These are phyloP conservation scores for Persicaria tinctoria DNA, from an alignment of 148 eudicot genomes.

Conservation along the genomic window DNA sequence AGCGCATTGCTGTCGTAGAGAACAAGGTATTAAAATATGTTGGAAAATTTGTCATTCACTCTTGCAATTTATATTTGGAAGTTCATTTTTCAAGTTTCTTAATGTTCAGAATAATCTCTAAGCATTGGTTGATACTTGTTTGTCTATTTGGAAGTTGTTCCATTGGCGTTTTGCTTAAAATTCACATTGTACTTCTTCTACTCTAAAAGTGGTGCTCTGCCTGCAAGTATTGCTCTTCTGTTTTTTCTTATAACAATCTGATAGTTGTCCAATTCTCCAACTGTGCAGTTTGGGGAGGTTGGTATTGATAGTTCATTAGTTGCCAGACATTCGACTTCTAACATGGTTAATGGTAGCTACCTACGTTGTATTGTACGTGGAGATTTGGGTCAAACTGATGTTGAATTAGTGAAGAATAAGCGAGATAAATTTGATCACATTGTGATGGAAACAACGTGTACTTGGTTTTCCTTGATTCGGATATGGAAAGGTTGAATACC, in stretches of 20 bases:
- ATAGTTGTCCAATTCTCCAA: background rate
- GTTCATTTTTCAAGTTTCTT: too few relatives aligned
- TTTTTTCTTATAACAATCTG: too few relatives aligned
- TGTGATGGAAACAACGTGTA: slow-evolving; percentile 93
- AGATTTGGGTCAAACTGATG: slow-evolving; percentile 81
- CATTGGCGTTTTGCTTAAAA: too few relatives aligned
- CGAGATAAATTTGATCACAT: slow-evolving; percentile 88
- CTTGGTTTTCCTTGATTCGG: background rate
- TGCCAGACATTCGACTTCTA: slow-evolving; percentile 84
- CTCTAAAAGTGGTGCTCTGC: too few relatives aligned
- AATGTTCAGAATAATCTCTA: background rate
- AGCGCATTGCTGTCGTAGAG: too few relatives aligned
- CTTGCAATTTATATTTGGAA: too few relatives aligned
- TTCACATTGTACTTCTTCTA: too few relatives aligned
- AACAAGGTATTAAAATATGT: too few relatives aligned
- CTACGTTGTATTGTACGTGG: slow-evolving; percentile 92
- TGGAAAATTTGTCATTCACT: too few relatives aligned
- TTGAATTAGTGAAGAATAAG: slow-evolving; percentile 65
- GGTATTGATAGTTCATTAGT: slow-evolving; percentile 94
- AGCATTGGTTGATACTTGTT: too few relatives aligned
- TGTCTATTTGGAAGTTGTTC: too few relatives aligned
- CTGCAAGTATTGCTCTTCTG: background rate
- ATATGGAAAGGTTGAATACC: too few relatives aligned
- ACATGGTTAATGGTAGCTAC: slow-evolving; percentile 91
- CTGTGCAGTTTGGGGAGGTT: slow-evolving; percentile 84